Evolutionary conservation across 352 stramenopile genomes (phyloP).

Genomic region (Globisporangium cystogenes): DNA sequence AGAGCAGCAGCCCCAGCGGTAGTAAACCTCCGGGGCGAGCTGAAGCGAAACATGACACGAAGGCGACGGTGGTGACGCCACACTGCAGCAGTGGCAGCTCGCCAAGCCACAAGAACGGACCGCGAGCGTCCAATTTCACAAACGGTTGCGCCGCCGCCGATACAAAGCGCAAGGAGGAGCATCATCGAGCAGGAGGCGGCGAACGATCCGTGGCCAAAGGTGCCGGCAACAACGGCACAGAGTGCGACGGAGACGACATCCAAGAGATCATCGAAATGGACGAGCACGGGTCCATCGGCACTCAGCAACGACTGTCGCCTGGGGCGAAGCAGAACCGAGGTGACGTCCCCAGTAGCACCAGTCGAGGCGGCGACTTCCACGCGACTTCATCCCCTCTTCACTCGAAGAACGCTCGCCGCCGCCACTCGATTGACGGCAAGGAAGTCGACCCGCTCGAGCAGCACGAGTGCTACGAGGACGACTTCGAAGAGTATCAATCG

Average conservation of each 20-base stretch:
- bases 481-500: slow-evolving; percentile 66
- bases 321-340: slow-evolving; percentile 4
- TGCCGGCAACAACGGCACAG: slow-evolving; percentile 31
- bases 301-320: slow-evolving; percentile 1
- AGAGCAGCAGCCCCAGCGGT: slow-evolving; percentile 9
- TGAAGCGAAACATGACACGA: slow-evolving; percentile 19
- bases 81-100: slow-evolving; percentile 2
- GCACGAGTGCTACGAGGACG: slow-evolving; percentile 68
- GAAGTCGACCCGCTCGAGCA: slow-evolving; percentile 36
- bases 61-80: slow-evolving; percentile 2
- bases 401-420: slow-evolving; percentile 5
- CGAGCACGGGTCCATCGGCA: not conserved
- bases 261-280: slow-evolving; percentile 81
- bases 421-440: slow-evolving; percentile 9
- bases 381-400: not conserved
- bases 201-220: slow-evolving; percentile 10
- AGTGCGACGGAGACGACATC: slow-evolving; percentile 69
- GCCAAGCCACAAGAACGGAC: slow-evolving; percentile 20
- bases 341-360: slow-evolving; percentile 1
- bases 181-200: slow-evolving; percentile 2
- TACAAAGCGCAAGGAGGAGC: slow-evolving; percentile 5
- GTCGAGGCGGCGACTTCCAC: not conserved
- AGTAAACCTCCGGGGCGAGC: slow-evolving; percentile 1
- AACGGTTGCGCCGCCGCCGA: not conserved
- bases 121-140: slow-evolving; percentile 25